Conservation (phyloP, 1,139 yeast species). For the Yamadazyma songkhlaensis region DNA sequence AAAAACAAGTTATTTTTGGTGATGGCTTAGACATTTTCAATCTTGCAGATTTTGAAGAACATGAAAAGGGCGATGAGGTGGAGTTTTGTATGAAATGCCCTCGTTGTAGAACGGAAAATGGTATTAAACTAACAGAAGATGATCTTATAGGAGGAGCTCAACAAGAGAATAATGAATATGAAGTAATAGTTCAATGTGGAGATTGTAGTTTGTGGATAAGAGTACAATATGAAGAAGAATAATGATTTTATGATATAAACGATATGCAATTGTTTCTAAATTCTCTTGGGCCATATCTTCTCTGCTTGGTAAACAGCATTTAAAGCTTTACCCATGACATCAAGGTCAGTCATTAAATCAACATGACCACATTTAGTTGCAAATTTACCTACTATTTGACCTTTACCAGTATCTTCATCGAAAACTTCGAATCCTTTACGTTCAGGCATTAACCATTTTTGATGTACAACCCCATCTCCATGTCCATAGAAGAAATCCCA, state of each 20-base stretch:
- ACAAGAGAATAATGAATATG: conserved; percentile 57
- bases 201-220: conserved; percentile 85
- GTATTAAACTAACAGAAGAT: conserved; percentile 58
- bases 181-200: conserved; percentile 71
- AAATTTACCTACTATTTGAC: conserved; percentile 64
- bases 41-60: conserved; percentile 52
- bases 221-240: conserved; percentile 50
- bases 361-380: conserved; percentile 75
- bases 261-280: background rate
- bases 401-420: conserved; percentile 31
- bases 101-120: conserved; percentile 57
- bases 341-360: conserved; percentile 69
- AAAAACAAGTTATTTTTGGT: conserved; percentile 26
- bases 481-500: conserved; percentile 79
- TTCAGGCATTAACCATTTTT: conserved; percentile 79
- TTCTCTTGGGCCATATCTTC: conserved; percentile 25
- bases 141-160: conserved; percentile 54
- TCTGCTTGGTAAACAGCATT: conserved; percentile 58
- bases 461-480: conserved; percentile 92
- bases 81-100: conserved; percentile 62
- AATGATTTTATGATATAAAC: background rate
- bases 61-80: conserved; percentile 18
- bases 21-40: conserved; percentile 68
- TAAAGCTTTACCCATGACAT: conserved; percentile 69
- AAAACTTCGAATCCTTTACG: conserved; percentile 54